Base-by-base conservation (phyloP, 495 filamentous ascomycete genomes). In the Aspergillus coremiiformis region DNA sequence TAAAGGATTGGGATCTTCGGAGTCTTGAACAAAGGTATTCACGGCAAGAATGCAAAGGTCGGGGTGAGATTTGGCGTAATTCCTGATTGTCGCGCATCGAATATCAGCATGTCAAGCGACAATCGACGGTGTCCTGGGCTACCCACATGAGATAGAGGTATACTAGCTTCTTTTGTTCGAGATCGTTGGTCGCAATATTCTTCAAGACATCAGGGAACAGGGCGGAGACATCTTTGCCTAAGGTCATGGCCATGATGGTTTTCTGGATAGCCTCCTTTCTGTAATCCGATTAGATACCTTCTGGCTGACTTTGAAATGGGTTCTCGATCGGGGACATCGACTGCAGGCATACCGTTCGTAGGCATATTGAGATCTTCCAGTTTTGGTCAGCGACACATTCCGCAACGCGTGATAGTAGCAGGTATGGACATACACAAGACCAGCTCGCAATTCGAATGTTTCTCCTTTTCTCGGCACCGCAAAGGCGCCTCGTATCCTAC, bases 151-250 rank as follows among this genome's bases (percentile, higher is more conserved):
- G 74, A 66, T 99, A 99, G 24, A 99, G 79, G 66, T 99, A 99
- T 11, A 99, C 93, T 56, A 99, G 85, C 76, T 99, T 99, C 80
- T 99, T 99, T 77, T 99, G 93, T 66, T 97, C 93, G 51, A 99
- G 72, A 67, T 99, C 93, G 23, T 72, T 74, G 6, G 93, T 97
- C 39, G 94, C 91, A 70, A 99, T 97, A 59, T 99, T 99, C 76
- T 99, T 99, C 53, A 99, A 80, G 11, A 99, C 92, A 62, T 99
- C 93, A 15, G 93, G 93, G 69, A 99, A 99, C 30, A 99, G 76
- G 24, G 90, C 87, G 44, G 93, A 99, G 30, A 99, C 93, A 70
- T 99, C 93, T 67, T 99, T 99, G 57, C 93, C 93, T 50, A 99
- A 73, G 0, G 93, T 99, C 93, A 99, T 99, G 60, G 93, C 86